Evolutionary conservation across 169 alveolate genomes (phyloP).

Genomic region (Theileria annulata): DNA sequence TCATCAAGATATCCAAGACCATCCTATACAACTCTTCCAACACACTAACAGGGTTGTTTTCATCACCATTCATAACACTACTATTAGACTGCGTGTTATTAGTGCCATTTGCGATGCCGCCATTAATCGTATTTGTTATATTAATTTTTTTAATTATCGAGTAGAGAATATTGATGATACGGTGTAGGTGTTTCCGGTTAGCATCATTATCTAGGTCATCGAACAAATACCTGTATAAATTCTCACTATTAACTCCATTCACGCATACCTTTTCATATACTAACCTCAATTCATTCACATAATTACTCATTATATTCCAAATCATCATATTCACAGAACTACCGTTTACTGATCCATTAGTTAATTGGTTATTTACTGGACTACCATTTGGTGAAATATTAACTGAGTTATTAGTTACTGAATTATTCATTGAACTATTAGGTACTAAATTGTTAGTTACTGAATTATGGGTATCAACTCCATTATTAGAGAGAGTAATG

Average conservation of each 20-base stretch:
- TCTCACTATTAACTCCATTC: slow-evolving; percentile 11
- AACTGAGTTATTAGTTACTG: neutral
- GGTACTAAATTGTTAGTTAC: slow-evolving; percentile 34
- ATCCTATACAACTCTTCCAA: slow-evolving; percentile 32
- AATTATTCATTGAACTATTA: slow-evolving; percentile 28
- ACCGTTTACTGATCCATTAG: neutral
- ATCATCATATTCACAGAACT: neutral
- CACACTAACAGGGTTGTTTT: neutral
- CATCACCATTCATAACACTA: neutral
- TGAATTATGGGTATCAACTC: slow-evolving; percentile 21
- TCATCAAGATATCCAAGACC: slow-evolving; percentile 22
- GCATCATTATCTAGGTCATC: neutral
- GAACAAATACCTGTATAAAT: slow-evolving; percentile 5
- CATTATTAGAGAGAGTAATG: slow-evolving; percentile 31
- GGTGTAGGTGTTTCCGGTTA: slow-evolving; percentile 31
- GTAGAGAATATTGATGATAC: slow-evolving; percentile 41
- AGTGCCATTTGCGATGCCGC: too few relatives aligned
- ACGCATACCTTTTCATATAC: neutral
- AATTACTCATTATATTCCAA: neutral
- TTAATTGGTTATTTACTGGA: too few relatives aligned
- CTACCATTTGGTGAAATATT: neutral
- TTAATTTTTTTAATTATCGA: slow-evolving; percentile 30
- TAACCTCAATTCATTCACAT: neutral
- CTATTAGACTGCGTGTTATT: too few relatives aligned
- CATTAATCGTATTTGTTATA: neutral